These are phyloP conservation scores for Avena atlantica DNA, from an alignment of 176 grass and related monocot genomes.

Conservation along the genomic window DNA sequence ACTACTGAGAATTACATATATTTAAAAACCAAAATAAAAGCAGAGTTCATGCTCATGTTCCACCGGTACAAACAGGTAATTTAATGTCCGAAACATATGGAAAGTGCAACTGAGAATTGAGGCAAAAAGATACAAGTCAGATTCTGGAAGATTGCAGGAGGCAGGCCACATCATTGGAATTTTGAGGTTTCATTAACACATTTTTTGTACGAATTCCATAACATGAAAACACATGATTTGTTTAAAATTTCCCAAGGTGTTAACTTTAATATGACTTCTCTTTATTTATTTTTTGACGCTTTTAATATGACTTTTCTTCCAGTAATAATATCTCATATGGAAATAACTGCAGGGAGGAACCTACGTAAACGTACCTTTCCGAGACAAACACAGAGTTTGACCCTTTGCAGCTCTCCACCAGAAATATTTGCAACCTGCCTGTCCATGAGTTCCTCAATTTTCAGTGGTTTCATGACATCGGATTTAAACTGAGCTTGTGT, in stretches of 20 bases:
- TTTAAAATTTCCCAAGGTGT: background rate
- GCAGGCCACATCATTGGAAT: too few relatives aligned
- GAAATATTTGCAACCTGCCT: slow-evolving; percentile 83
- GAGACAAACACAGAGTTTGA: slow-evolving; percentile 82
- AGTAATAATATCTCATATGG: background rate
- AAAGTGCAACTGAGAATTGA: too few relatives aligned
- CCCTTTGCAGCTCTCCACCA: slow-evolving; percentile 94
- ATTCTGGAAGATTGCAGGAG: too few relatives aligned
- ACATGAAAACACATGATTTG: background rate
- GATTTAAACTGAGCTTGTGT: slow-evolving; percentile 65
- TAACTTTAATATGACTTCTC: background rate
- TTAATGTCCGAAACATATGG: too few relatives aligned
- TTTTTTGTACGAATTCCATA: background rate
- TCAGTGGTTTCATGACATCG: slow-evolving; percentile 93
- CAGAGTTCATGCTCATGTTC: background rate
- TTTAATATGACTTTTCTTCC: background rate
- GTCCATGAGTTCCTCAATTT: slow-evolving; percentile 92
- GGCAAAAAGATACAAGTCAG: too few relatives aligned
- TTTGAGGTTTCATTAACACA: background rate
- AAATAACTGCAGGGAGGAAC: background rate
- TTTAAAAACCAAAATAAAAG: background rate
- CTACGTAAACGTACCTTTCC: slow-evolving; percentile 64
- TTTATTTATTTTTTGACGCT: too few relatives aligned
- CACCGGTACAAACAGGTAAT: too few relatives aligned
- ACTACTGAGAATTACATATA: background rate